Evolutionary conservation across 306 rosid genomes (phyloP).

Genomic region (Fagus crenata): DNA sequence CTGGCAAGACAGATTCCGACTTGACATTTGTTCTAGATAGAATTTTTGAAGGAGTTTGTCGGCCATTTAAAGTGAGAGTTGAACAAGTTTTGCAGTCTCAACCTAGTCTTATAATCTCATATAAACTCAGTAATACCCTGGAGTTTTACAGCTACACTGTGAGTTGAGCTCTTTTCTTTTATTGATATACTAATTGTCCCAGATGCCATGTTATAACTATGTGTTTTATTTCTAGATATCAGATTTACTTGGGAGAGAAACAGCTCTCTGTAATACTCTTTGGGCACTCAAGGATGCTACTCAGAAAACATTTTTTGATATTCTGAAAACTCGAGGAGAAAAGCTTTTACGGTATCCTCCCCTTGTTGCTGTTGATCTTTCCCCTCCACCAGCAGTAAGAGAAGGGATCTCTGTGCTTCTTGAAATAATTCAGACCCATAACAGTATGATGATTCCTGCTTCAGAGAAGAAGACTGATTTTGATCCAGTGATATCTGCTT

Average conservation of each 20-base stretch:
- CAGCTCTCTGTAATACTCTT: constrained; percentile 81
- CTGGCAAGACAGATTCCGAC: constrained; percentile 68
- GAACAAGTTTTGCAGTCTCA: constrained; percentile 98
- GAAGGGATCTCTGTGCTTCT: constrained; percentile 92
- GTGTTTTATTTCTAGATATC: constrained; percentile 57
- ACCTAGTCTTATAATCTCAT: constrained; percentile 84
- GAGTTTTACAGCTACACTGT: constrained; percentile 94
- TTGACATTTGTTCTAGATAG: constrained; percentile 91
- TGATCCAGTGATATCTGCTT: constrained; percentile 84
- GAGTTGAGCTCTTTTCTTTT: constrained; percentile 39
- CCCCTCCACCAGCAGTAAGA: constrained; percentile 95
- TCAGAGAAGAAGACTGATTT: constrained; percentile 75
- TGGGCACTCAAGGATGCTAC: constrained; percentile 88
- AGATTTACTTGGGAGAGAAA: constrained; percentile 89
- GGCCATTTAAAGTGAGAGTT: constrained; percentile 97
- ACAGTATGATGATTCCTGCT: constrained; percentile 86
- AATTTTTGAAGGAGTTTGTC: constrained; percentile 96
- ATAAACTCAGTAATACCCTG: constrained; percentile 86
- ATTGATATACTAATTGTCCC: not conserved
- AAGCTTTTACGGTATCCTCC: constrained; percentile 94
- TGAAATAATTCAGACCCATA: constrained; percentile 79
- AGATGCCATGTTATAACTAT: constrained; percentile 25
- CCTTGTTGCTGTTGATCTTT: constrained; percentile 89
- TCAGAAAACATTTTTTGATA: constrained; percentile 90
- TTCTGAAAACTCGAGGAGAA: constrained; percentile 83